Conservation (phyloP, 2,329 filamentous ascomycete genomes). For the Apiospora phragmitis region DNA sequence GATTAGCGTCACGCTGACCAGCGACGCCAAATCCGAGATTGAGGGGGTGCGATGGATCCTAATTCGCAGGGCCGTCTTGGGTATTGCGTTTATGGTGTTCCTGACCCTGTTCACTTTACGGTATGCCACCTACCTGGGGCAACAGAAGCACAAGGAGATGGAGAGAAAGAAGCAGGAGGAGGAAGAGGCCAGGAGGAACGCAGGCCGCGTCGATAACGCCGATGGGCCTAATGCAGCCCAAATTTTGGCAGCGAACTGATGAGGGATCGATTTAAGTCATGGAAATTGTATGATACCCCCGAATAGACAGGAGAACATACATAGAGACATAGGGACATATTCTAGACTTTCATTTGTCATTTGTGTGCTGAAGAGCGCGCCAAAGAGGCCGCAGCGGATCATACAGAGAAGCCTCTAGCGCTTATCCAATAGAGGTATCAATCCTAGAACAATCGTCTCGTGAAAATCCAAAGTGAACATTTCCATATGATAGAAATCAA, state of each 20-base stretch:
- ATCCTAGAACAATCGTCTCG: not conserved
- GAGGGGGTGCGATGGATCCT: conserved; percentile 88
- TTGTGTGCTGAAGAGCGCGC: not conserved
- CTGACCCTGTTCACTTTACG: conserved; percentile 60
- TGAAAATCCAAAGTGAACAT: not conserved
- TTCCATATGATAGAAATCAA: not conserved
- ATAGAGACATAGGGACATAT: not conserved
- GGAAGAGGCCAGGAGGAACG: conserved; percentile 42
- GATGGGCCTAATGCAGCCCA: conserved; percentile 54
- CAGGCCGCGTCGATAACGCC: conserved; percentile 47
- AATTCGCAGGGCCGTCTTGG: conserved; percentile 62
- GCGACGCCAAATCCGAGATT: conserved; percentile 88
- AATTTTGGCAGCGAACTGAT: conserved; percentile 57
- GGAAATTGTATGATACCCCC: conserved; percentile 17
- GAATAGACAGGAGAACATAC: conserved; percentile 29
- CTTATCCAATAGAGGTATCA: not conserved
- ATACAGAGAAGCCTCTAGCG: not conserved
- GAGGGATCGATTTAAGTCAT: conserved; percentile 8
- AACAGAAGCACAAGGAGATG: conserved; percentile 49
- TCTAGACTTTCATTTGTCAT: not conserved
- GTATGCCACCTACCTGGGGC: conserved; percentile 58
- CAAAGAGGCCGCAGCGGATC: not conserved
- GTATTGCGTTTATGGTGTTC: conserved; percentile 67
- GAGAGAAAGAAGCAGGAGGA: conserved; percentile 44
- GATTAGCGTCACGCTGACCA: conserved; percentile 87